Conservation (phyloP, 2,329 filamentous ascomycete genomes). For the Zymoseptoria pseudotritici region DNA sequence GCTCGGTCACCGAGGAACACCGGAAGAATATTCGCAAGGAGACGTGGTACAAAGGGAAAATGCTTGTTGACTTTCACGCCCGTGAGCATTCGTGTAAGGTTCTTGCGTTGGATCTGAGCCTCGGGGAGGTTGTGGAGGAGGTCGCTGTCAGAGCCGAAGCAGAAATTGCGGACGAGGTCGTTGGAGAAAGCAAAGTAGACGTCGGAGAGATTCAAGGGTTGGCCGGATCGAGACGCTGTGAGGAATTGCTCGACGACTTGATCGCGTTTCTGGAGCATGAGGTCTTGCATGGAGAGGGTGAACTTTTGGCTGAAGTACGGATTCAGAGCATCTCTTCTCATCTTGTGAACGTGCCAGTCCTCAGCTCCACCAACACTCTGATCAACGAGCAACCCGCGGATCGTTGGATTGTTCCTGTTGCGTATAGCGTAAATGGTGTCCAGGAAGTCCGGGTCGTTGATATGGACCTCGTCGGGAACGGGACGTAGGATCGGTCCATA, state of each 20-base stretch:
- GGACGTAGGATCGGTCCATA: constrained; percentile 21
- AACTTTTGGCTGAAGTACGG: constrained; percentile 5
- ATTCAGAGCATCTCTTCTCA: constrained; percentile 7
- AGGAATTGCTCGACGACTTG: constrained; percentile 1
- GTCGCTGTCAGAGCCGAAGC: constrained; percentile 24
- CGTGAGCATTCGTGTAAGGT: constrained; percentile 24
- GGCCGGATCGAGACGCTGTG: background rate
- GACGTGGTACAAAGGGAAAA: constrained; percentile 12
- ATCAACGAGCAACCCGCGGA: constrained; percentile 1
- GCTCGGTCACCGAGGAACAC: constrained; percentile 14
- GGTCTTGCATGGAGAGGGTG: constrained; percentile 1
- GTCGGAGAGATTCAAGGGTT: constrained; percentile 25
- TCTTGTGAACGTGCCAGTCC: constrained; percentile 3
- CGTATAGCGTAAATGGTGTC: constrained; percentile 15
- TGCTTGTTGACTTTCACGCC: constrained; percentile 29
- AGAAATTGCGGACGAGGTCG: constrained; percentile 27
- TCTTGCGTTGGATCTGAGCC: constrained; percentile 22
- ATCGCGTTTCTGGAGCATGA: constrained; percentile 4
- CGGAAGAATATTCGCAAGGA: constrained; percentile 10
- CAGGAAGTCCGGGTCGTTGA: constrained; percentile 33
- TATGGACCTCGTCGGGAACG: constrained; percentile 37
- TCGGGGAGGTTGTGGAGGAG: constrained; percentile 20
- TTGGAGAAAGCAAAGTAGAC: constrained; percentile 26
- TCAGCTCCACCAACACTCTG: constrained; percentile 4
- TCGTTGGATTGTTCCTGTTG: background rate